Percentiles rank a stretch among this genome's conserved stretches.
Conservation (phyloP, 108 stramenopile genomes). For the Cyclotella cryptica region DNA sequence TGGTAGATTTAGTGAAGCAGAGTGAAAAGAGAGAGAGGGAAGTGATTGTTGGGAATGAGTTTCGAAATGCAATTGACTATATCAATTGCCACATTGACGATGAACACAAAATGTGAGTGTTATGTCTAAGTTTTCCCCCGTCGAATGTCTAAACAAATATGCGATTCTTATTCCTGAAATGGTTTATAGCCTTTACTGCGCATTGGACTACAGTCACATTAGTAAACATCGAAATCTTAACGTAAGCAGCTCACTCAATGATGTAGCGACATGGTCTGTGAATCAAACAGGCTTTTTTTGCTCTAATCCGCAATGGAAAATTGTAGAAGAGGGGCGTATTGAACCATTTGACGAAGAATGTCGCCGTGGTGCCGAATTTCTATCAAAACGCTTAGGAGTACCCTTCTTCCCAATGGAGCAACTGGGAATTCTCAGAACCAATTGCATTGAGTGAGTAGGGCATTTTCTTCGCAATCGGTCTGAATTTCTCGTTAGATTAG, state of each 20-base stretch:
- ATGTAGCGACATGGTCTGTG: constrained; percentile 94
- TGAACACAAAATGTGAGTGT: constrained; percentile 84
- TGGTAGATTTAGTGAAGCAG: constrained; percentile 97
- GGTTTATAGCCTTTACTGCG: constrained; percentile 58
- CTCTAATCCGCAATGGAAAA: constrained; percentile 86
- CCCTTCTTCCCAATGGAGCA: constrained; percentile 95
- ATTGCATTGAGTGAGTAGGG: constrained; percentile 95
- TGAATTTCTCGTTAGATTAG: neutral
- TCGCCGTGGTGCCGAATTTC: constrained; percentile 39
- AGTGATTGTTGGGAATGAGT: constrained; percentile 94
- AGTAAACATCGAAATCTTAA: constrained; percentile 90
- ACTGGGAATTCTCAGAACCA: constrained; percentile 94
- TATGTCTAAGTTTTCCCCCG: constrained; percentile 51
- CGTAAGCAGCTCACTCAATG: constrained; percentile 86
- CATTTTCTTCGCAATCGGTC: neutral
- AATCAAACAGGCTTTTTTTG: constrained; percentile 97
- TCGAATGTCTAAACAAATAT: neutral
- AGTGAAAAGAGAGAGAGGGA: constrained; percentile 94
- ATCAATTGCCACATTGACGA: constrained; percentile 93
- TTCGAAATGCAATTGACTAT: constrained; percentile 92
- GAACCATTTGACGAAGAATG: constrained; percentile 75
- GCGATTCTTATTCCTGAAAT: neutral
- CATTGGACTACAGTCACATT: constrained; percentile 92
- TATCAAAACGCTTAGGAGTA: constrained; percentile 72
- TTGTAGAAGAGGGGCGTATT: constrained; percentile 70